phyloP scores from a whole-genome alignment of 2,329 filamentous ascomycete genomes.

The Colletotrichum horii region DNA sequence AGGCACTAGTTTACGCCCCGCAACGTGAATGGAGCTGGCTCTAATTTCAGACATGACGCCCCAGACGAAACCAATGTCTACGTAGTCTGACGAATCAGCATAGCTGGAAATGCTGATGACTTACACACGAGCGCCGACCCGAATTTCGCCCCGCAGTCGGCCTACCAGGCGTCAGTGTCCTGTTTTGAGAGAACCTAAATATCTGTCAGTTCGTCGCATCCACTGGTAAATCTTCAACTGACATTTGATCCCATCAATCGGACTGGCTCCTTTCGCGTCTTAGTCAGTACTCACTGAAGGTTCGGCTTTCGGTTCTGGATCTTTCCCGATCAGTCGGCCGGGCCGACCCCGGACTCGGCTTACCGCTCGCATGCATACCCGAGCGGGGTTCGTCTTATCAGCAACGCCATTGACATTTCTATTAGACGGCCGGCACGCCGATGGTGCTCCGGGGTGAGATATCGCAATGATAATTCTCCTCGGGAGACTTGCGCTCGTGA shows the following conservation, averaged over 20 bases:
- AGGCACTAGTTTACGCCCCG: not conserved
- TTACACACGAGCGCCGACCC: not conserved
- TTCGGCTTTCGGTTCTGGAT: not conserved
- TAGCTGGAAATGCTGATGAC: not conserved
- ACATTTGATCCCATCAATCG: not conserved
- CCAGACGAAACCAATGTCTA: not conserved
- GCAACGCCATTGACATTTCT: not conserved
- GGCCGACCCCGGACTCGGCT: not conserved
- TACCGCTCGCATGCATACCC: not conserved
- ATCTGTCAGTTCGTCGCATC: not conserved
- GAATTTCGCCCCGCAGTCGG: not conserved
- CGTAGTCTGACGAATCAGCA: not conserved
- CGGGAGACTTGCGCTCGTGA: not conserved
- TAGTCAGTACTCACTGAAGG: not conserved
- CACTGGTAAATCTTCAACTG: not conserved
- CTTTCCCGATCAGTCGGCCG: not conserved
- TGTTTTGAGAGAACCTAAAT: not conserved
- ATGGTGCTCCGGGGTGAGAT: not conserved
- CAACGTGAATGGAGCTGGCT: not conserved
- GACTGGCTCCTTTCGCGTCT: not conserved
- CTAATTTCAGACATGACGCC: not conserved
- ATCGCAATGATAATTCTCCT: not conserved
- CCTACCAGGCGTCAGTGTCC: not conserved
- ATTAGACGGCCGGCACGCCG: not conserved
- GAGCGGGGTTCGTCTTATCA: constrained; percentile 10